Evolutionary conservation across 208 protist species (phyloP), one percentile per base, ranked within the genome.

Genomic region (Endotrypanum monterogeii): DNA sequence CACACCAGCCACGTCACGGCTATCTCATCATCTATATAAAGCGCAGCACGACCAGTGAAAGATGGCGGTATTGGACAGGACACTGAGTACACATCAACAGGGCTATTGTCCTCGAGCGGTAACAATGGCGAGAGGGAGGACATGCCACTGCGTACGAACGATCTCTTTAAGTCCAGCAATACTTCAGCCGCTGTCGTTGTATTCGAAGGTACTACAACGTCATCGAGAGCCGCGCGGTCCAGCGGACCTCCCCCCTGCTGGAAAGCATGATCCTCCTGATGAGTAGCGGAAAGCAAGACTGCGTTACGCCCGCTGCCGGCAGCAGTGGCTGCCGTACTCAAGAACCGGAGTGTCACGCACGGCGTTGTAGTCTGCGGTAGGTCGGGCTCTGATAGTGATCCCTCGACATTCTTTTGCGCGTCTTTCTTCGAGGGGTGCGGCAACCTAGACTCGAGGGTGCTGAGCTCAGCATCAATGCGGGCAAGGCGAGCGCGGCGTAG

Each of bases 401-500:
- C 30, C 48, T 8, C n/a, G 41, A 39, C 14, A 5, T 56, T 52
- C 28, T 9, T 50, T 18, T 39, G 16, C 3, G 28, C 12, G 20
- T 30, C 50, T 20, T 41, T 39, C 46, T 44, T 1, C 25, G 9
- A 14, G 16, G 57, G 20, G 18, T 11, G 6, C 41, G 66, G 50
- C 30, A 23, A 7, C 18, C 30, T 11, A 20, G 61, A 65, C 52
- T 67, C 61, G 3, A 89, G 55, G 6, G 30, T 25, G 1, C 67
- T 44, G 54, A 91, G 70, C 68, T 90, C 84, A n/a, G 25, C 73
- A 41, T 55, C 62, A 39, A 88, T 60, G 50, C 78, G 69, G 3
- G 48, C 57, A 54, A 82, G 56, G 4, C 85, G 87, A 23, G 79
- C 88, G 5, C 60, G 70, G 3, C 85, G 88, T 50, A 91, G 78